Base-by-base conservation (phyloP, 2,329 filamentous ascomycete species). In the Ophiosphaerella narmari region DNA sequence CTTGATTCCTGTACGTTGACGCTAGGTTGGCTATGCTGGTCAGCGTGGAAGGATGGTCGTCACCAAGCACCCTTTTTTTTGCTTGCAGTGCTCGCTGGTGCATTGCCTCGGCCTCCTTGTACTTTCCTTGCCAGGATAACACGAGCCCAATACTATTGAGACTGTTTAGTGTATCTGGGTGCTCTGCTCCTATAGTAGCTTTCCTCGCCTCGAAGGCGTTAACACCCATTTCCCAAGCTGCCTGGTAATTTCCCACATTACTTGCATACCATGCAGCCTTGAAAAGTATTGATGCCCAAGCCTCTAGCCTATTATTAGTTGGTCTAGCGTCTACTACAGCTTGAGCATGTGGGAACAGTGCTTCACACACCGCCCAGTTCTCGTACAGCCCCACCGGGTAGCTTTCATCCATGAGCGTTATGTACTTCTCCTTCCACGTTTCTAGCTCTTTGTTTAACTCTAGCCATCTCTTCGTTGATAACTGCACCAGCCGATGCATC, bases 401-500 rank as follows among this genome's bases (percentile, higher is more conserved):
- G 29, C 52, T 48, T 33, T 37, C 23, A 29, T 44, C 46, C 43
- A 62, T 49, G 12, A 50, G 18, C 21, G 8, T 9, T 8, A 63
- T 16, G 32, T 55, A 60, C 7, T 6, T 37, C 7, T 33, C n/a
- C 33, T 50, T 36, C 53, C 49, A 63, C 29, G 40, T 36, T 41
- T 52, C 48, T 36, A 35, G 32, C 5, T 55, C 9, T 23, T 48
- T 21, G 13, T 26, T 24, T 11, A 41, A 48, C 18, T 46, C 49
- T 24, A 62, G 48, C 60, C 55, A 65, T 7, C 43, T 36, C 45
- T 33, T 50, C 11, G 55, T 60, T 32, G 46, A 51, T 31, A 59
- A 52, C 34, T 61, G 59, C 34, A 61, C 60, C 3, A 62, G 45
- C 32, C 44, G 18, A 41, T 60, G 57, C 50, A 63, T 57, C 31